Base-by-base conservation (phyloP, 331 rosid genomes). In the Spiraea crenata region DNA sequence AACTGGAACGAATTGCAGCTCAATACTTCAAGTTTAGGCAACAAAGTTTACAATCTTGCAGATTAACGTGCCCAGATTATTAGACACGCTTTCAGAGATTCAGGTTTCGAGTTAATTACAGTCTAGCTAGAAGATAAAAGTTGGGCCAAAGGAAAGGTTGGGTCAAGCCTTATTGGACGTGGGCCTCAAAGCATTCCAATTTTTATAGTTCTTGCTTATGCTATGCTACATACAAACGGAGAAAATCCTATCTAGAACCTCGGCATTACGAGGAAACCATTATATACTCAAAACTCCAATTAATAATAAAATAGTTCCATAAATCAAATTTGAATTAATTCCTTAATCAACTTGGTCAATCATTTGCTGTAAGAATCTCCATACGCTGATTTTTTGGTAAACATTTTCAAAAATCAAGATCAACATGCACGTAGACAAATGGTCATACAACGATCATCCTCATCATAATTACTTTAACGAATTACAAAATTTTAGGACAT, bases 231-330 rank as follows among this genome's bases (percentile, higher is more conserved):
- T 25, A 25, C 31, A 25, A 25, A 25, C 31, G 31, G 31, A 25
- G 1, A 25, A 25, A 25, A 25, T 25, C 31, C 31, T 25, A 25
- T 25, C 31, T 25, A 25, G 1, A 25, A 25, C 31, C 31, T 25
- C 31, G 31, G 31, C 31, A 25, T 25, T 25, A 25, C 31, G 31
- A 25, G 31, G 31, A 25, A 25, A 2, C 31, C 31, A 25, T 25
- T 25, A 54, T 54, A 54, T 8, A 54, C 58, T 54, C 58, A 54
- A 54, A 54, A 54, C 58, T 54, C 37, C 20, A 56, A 56, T 56
- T 56, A 4, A 9, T 9, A 57, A 57, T 57, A 25, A 10, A 12
- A 38, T 57, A 57, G 62, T 57, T 57, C 13, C 62, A 57, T 31
- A 57, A 10, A 25, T 57, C 17, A 31, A 57, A 25, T 57, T 57